Evolutionary conservation across 2,329 filamentous ascomycete species (phyloP).

Genomic region (Trichoderma atrobrunneum): DNA sequence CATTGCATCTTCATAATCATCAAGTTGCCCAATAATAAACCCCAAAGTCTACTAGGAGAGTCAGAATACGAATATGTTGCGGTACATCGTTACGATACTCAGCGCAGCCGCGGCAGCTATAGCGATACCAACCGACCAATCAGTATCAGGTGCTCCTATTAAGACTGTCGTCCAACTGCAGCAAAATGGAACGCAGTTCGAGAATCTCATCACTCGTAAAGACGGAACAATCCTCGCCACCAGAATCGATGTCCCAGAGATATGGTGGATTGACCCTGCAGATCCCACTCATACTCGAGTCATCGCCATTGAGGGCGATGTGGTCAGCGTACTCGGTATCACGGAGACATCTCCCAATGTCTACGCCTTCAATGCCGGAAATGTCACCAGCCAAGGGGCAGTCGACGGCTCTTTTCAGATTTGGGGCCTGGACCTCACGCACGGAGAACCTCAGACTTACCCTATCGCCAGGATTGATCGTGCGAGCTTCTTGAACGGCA

Average conservation of each 20-base stretch:
- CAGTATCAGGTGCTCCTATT: background rate
- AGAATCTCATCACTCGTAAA: background rate
- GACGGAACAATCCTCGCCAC: background rate
- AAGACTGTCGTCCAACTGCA: background rate
- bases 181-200: background rate
- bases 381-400: background rate
- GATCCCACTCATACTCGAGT: background rate
- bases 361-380: background rate
- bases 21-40: background rate
- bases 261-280: background rate
- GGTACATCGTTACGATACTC: background rate
- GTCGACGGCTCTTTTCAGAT: background rate
- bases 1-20: accelerated
- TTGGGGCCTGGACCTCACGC: background rate
- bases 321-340: background rate
- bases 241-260: background rate
- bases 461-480: background rate
- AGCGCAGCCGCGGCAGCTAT: background rate
- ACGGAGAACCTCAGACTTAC: background rate
- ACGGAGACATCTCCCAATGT: background rate
- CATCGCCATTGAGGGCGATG: background rate
- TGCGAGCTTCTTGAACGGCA: background rate
- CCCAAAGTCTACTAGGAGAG: background rate
- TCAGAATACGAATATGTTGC: background rate
- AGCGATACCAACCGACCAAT: background rate